Base-by-base conservation (phyloP, 2,329 filamentous ascomycete species). In the Colletotrichum higginsianum region DNA sequence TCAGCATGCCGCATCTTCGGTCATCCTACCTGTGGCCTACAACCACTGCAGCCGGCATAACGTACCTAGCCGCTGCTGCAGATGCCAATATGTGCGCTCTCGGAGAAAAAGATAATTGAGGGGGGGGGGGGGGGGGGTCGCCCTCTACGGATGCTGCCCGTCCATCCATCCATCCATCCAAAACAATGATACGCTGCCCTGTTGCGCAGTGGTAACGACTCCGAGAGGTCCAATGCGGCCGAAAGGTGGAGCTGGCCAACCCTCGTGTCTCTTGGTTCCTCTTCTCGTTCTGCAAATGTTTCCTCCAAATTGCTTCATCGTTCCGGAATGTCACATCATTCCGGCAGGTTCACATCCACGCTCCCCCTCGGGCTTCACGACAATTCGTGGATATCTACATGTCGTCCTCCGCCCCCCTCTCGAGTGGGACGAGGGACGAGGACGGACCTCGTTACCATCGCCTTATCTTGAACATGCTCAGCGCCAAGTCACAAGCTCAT, bases 371-470 rank as follows among this genome's bases (percentile, higher is more conserved):
- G 7, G 8, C 30, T 8, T 35, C 8, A 60, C 18, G 61, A 21
- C 67, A 66, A 70, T 70, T 70, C 67, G 67, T 70, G 67, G 67
- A 70, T 53, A 55, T 69, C 30, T 21, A 7, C 21, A 23, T 23
- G 26, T 44, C 53, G 38, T 15, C 58, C 42, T 60, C 66, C 65
- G 65, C 40, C 58, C 49, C 26, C 35, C 30, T n/a, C 44, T 53
- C 46, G 38, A 9, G 53, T 70, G 47, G 47, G 38, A 61, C 67
- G 47, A 60, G n/a, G 46, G 38, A 11, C 8, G 30, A 35, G 30
- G 30, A 35, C 8, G 30, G 9, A 8, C 35, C 44, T 56, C 38
- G 35, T 38, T 9, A 8, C 46, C 52, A 21, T 68, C 38, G 46
- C 65, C 65, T 53, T 30, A n/a, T 71, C 18, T 26, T 47, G 49